Percentiles rank a stretch among this genome's conserved stretches.
These are phyloP conservation scores for Calamus simplicifolius DNA, from an alignment of 176 grass and related monocot species.

Conservation along the genomic window DNA sequence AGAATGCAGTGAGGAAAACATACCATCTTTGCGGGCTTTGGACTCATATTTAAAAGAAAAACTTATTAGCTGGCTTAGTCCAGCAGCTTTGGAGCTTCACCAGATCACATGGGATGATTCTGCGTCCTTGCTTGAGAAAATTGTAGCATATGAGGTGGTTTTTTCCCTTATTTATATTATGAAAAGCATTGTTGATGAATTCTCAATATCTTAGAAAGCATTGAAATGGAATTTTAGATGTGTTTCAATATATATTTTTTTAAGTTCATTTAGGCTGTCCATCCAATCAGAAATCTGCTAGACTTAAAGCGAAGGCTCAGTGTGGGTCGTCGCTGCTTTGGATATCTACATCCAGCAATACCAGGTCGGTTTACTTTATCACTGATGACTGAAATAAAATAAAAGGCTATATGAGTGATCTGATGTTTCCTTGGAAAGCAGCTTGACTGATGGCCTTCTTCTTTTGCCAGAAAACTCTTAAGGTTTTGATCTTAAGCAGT, in stretches of 20 bases:
- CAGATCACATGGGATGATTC: slow-evolving; percentile 95
- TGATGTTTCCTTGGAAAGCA: background rate
- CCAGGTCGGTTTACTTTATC: slow-evolving; percentile 41
- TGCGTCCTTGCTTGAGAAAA: slow-evolving; percentile 91
- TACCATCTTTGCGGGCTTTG: slow-evolving; percentile 59
- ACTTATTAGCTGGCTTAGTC: slow-evolving; percentile 91
- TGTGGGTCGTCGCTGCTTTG: slow-evolving; percentile 79
- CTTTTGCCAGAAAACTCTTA: no score
- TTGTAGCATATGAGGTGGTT: slow-evolving; percentile 81
- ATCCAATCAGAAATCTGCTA: slow-evolving; percentile 93
- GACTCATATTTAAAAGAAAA: slow-evolving; percentile 96
- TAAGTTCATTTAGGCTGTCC: slow-evolving; percentile 46
- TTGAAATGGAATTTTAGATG: background rate
- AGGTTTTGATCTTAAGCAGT: no score
- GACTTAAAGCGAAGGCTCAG: slow-evolving; percentile 93
- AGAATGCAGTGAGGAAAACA: slow-evolving; percentile 51
- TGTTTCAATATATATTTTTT: slow-evolving; percentile 11
- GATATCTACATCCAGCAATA: slow-evolving; percentile 94
- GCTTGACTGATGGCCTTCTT: background rate
- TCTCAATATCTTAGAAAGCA: no score
- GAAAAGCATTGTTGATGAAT: no score
- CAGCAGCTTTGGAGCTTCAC: slow-evolving; percentile 73
- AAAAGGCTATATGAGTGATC: background rate
- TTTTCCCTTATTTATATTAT: background rate
- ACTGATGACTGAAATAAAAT: background rate